Evolutionary conservation across 495 filamentous ascomycete species (phyloP).

Genomic region (Aspergillus saccharolyticus): DNA sequence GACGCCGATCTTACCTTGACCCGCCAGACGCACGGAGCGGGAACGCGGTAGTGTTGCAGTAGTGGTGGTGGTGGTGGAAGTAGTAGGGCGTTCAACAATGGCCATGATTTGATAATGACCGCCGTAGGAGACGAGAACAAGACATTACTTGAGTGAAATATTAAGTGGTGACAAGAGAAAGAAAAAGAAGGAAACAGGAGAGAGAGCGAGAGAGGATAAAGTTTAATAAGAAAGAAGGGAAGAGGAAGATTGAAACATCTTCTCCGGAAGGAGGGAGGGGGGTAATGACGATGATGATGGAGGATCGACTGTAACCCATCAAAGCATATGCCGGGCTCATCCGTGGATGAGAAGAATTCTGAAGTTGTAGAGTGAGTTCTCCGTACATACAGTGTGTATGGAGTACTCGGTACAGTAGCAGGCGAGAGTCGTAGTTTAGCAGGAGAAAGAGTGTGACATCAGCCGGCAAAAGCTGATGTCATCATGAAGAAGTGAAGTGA

Average conservation of each 20-base stretch:
- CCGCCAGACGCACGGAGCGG: conserved; percentile 33
- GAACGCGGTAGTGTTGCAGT: conserved; percentile 13
- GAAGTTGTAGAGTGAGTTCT: no score
- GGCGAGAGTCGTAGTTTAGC: no score
- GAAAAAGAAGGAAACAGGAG: conserved; percentile 7
- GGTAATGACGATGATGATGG: neutral
- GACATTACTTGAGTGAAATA: conserved; percentile 15
- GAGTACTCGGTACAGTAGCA: no score
- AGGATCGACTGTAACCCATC: neutral
- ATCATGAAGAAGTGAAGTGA: neutral
- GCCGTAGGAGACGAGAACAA: conserved; percentile 7
- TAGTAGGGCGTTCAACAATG: conserved; percentile 20
- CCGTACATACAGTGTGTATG: no score
- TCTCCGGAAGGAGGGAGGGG: neutral
- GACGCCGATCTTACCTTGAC: conserved; percentile 32
- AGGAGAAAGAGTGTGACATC: neutral
- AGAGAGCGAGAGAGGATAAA: conserved; percentile 17
- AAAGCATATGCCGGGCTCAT: neutral
- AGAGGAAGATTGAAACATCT: neutral
- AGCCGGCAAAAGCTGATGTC: neutral
- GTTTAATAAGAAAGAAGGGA: neutral
- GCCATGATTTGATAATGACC: conserved; percentile 28
- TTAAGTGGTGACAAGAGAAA: conserved; percentile 9
- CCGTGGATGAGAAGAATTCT: neutral
- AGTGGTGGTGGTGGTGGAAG: conserved; percentile 13